Percentiles rank a stretch among this genome's conserved stretches.
phyloP scores from a whole-genome alignment of 2,329 filamentous ascomycete genomes.

The Dichotomopilus funicola region DNA sequence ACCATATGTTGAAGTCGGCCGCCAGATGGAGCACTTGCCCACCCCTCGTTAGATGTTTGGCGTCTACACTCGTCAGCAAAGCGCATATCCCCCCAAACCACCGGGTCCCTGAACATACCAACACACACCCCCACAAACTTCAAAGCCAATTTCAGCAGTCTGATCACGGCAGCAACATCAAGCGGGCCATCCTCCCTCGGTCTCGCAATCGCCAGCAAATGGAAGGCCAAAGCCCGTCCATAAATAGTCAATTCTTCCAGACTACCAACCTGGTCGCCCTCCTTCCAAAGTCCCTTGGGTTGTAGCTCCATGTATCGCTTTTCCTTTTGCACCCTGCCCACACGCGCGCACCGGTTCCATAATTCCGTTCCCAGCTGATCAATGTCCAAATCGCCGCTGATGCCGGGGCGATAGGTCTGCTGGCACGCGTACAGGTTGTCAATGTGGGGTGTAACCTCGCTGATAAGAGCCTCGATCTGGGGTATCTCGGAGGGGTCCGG shows the following conservation, averaged over 20 bases:
- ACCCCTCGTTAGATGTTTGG: slow-evolving; percentile 50
- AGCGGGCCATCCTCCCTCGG: slow-evolving; percentile 22
- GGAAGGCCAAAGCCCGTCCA: slow-evolving; percentile 54
- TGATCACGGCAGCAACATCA: slow-evolving; percentile 33
- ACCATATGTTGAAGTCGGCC: slow-evolving; percentile 45
- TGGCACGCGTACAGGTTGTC: slow-evolving; percentile 28
- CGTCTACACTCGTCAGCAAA: slow-evolving; percentile 32
- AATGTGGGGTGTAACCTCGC: slow-evolving; percentile 37
- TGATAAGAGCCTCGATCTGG: slow-evolving; percentile 28
- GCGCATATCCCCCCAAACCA: background rate
- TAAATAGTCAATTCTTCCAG: slow-evolving; percentile 27
- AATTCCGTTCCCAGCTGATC: slow-evolving; percentile 51
- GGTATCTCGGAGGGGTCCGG: background rate
- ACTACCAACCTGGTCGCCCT: background rate
- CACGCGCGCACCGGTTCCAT: slow-evolving; percentile 60
- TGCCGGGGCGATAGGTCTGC: slow-evolving; percentile 26
- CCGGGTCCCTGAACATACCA: slow-evolving; percentile 32
- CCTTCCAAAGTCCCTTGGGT: too few species aligned
- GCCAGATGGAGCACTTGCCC: slow-evolving; percentile 57
- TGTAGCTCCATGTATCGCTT: background rate
- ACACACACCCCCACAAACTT: slow-evolving; percentile 60
- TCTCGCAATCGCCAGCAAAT: slow-evolving; percentile 55
- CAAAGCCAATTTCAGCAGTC: slow-evolving; percentile 61
- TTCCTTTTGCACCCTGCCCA: slow-evolving; percentile 31
- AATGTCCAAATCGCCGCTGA: slow-evolving; percentile 38